Conservation (phyloP, 371 early-diverging fungal species). For the Mortierella sp. region DNA sequence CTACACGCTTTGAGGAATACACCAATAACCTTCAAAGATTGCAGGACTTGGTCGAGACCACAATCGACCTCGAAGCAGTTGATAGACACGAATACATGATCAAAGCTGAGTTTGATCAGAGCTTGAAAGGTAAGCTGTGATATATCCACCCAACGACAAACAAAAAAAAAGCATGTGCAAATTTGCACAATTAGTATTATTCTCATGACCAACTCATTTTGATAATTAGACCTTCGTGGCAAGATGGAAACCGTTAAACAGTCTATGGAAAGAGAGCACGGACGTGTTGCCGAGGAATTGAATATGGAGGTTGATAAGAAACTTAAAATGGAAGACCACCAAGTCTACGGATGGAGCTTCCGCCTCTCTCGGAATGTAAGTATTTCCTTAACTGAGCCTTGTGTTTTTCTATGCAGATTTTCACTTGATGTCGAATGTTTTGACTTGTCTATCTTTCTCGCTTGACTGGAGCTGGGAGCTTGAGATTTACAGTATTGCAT, state of each 20-base stretch:
- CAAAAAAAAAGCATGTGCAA: not conserved
- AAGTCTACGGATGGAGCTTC: conserved; percentile 88
- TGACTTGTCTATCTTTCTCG: not conserved
- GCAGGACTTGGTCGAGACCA: conserved; percentile 86
- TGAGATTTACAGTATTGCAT: not conserved
- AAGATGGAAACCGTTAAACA: conserved; percentile 70
- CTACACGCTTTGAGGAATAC: conserved; percentile 60
- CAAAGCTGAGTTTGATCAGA: conserved; percentile 85
- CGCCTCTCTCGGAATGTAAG: conserved; percentile 83
- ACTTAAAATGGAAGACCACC: conserved; percentile 89
- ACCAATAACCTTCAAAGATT: conserved; percentile 70
- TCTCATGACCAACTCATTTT: no score
- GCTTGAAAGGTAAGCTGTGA: conserved; percentile 71
- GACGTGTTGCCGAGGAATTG: conserved; percentile 71
- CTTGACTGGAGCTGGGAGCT: not conserved
- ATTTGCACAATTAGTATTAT: no score
- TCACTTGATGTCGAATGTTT: not conserved
- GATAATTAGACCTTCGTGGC: conserved; percentile 52
- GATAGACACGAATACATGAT: conserved; percentile 93
- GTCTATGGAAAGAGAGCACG: conserved; percentile 76
- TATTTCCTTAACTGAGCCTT: no score
- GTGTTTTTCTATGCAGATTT: not conserved
- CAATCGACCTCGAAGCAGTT: conserved; percentile 89
- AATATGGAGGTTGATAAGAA: conserved; percentile 88
- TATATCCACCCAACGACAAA: not conserved